These are phyloP conservation scores for Crucibulum laeve DNA, from an alignment of 768 basidiomycete species.

Conservation along the genomic window DNA sequence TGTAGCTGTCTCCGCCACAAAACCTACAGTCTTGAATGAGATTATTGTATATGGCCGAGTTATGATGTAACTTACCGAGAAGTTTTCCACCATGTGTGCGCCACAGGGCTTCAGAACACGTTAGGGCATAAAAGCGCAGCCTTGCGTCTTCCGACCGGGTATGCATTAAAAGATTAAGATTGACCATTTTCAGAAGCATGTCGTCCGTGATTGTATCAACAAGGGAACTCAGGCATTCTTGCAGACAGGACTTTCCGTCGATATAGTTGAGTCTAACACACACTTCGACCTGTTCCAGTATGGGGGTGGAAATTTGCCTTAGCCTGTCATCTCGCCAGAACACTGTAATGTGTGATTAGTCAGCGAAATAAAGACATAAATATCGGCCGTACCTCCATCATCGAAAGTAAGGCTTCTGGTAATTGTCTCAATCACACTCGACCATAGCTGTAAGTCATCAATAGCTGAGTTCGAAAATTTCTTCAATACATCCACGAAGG, in stretches of 20 bases:
- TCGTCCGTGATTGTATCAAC: constrained; percentile 52
- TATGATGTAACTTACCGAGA: constrained; percentile 43
- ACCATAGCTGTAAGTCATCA: constrained; percentile 54
- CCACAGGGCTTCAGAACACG: constrained; percentile 75
- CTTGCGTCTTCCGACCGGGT: constrained; percentile 79
- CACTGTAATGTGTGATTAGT: constrained; percentile 34
- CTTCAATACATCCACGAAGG: constrained; percentile 61
- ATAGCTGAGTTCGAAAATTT: constrained; percentile 31
- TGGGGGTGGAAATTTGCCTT: constrained; percentile 49
- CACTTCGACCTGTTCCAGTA: constrained; percentile 65
- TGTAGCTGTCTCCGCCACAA: constrained; percentile 75
- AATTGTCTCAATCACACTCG: constrained; percentile 52
- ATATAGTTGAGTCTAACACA: constrained; percentile 31
- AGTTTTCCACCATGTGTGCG: constrained; percentile 68
- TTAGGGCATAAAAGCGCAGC: constrained; percentile 67
- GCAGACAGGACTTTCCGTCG: constrained; percentile 35
- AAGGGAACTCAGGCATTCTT: constrained; percentile 51
- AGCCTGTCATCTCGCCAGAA: constrained; percentile 91
- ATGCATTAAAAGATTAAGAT: constrained; percentile 81
- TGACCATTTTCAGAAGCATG: constrained; percentile 72
- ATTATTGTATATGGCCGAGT: constrained; percentile 1
- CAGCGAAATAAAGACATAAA: neutral
- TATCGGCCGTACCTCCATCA: constrained; percentile 61
- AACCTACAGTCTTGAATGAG: constrained; percentile 39
- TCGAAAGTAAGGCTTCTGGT: constrained; percentile 71